Evolutionary conservation across 2,329 filamentous ascomycete genomes (phyloP), one percentile per base, ranked within the genome.

Genomic region (Phialophora expanda): DNA sequence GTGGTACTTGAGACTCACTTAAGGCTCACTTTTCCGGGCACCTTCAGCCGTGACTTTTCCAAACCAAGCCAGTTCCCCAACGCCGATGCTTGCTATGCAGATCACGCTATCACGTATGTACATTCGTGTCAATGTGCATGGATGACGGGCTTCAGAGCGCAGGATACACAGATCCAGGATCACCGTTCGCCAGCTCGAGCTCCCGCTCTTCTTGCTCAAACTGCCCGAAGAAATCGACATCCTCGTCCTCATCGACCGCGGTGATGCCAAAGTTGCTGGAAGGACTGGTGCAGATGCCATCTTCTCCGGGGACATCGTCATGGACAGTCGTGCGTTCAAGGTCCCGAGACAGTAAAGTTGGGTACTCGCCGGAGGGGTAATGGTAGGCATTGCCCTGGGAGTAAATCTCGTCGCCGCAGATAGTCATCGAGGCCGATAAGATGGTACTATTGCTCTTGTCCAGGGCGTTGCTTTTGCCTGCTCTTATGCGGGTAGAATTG

Each of bases 351-450:
- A 56, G 30, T 46, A 58, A 28, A 3, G 64, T 69, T 7, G 68
- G 68, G 53, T 70, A 70, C 63, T 70, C 61, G 26, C 68, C 66
- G 2, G 68, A 67, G 3, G 64, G 66, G 22, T 66, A 69, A 46
- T 69, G 67, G 58, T 71, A 71, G 12, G 63, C 59, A 48, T 54
- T 68, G 34, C 68, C 70, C 28, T 68, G 51, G 54, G 71, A 67
- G 50, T 62, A 72, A 53, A 72, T 68, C 44, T 70, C 56, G 44
- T 66, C 62, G 24, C 65, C 70, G 30, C 61, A 67, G 48, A 72
- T 63, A 20, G 66, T 66, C 69, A 72, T 71, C 11, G 69, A 71
- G 22, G 66, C 65, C 20, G 69, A 67, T 2, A 72, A 63, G 26
- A 65, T 44, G 20, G 64, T 65, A 44, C 55, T 34, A 28, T 67